Base-by-base conservation (phyloP, 768 basidiomycete genomes). In the Boletus rubescentipes region DNA sequence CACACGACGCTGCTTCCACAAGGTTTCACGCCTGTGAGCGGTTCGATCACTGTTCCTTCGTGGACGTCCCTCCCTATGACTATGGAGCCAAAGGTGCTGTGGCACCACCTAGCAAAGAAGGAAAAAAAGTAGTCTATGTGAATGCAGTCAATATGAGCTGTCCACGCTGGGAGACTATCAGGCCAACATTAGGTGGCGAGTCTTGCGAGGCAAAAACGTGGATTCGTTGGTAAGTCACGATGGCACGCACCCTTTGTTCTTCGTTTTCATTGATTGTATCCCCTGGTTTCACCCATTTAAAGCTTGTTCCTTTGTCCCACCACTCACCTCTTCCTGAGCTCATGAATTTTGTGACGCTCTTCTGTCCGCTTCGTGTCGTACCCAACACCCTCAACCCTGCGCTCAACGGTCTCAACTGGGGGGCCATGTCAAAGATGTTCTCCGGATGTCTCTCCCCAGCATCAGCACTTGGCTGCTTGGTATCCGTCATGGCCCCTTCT, bases 21-120 rank as follows among this genome's bases (percentile, higher is more conserved):
- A 83, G 93, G 1, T 97, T 98, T 64, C 96, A 99, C 64, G 94
- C 95, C 0, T 98, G 96, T 63, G 95, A 98, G 62, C 81, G 91
- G 1, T 86, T 86, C 54, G 74, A 84, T 61, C 82, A 89, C 10
- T 96, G 94, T 61, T 65, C 77, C 10, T 75, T 79, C 45, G 87
- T 89, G 29, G 74, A 73, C 11, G 79, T 82, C 30, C 69, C 67
- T 47, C 37, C 46, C 11, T 65, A 61, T 23, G 58, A 63, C 16
- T 63, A 55, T 37, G 57, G 36, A 39, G 9, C 31, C 9, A 52
- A 54, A 20, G 51, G 50, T 2, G 32, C 39, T 1, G 38, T 41
- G 6, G 62, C 62, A 49, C 41, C 75, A 1, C 73, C 54, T 8
- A 85, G 79, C 57, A 67, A 61, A 35, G 71, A 74, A 46, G 79